Percentiles rank a stretch among this genome's conserved stretches.
These are phyloP conservation scores for Mycena sp. DNA, from an alignment of 1,284 basidiomycete genomes.

Conservation along the genomic window DNA sequence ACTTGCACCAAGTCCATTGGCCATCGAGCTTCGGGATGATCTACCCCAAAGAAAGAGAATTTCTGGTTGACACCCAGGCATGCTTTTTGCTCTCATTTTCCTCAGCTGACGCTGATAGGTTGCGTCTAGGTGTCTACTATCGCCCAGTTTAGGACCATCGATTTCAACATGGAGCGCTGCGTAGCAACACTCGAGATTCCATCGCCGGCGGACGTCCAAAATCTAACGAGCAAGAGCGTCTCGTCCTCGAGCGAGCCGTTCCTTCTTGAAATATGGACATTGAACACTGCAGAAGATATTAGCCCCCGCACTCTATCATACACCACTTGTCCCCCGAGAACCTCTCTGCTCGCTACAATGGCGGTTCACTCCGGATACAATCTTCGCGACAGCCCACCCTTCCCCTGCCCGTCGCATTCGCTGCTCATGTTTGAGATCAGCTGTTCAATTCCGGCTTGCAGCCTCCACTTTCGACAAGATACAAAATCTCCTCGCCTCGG, in stretches of 20 bases:
- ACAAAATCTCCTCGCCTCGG: no score
- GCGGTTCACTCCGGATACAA: no score
- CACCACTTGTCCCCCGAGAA: background rate
- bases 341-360: background rate
- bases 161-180: constrained; percentile 30
- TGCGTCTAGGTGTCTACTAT: constrained; percentile 24
- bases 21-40: constrained; percentile 17
- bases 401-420: no score
- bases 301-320: background rate
- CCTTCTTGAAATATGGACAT: background rate
- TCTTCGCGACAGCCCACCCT: no score
- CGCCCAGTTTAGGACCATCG: constrained; percentile 22
- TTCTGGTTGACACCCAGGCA: constrained; percentile 2
- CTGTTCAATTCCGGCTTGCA: no score
- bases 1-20: constrained; percentile 10
- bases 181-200: constrained; percentile 19
- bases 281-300: background rate
- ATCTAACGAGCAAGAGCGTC: background rate
- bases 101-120: background rate
- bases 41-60: constrained; percentile 9
- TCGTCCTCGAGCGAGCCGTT: background rate
- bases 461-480: no score
- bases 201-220: background rate
- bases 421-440: no score
- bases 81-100: background rate